Evolutionary conservation across 2,329 filamentous ascomycete genomes (phyloP), one percentile per base, ranked within the genome.

Genomic region (Rhytidhysteron rufulum): DNA sequence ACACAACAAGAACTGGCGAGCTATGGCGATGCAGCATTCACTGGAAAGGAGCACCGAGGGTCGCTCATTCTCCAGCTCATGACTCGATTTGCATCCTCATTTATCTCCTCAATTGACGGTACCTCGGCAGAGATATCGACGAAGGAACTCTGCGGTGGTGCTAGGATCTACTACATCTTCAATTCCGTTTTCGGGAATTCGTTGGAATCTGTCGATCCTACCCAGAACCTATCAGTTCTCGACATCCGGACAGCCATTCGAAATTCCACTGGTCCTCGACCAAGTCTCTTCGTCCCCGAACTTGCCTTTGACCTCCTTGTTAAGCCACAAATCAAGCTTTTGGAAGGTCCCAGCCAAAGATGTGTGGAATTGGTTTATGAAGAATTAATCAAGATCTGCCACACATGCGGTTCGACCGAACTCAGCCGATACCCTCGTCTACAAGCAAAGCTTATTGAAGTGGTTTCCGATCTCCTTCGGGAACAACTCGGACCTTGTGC

Each of bases 361-460:
- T 98, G 93, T 59, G 93, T 98, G 37, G 93, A 98, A 68, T 79
- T 98, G 39, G 93, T 98, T 3, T 98, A 98, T 65, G 93, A 98
- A 65, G 93, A 98, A 67, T 77, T 98, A 32, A 98, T 98, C 72
- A 98, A 98, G 71, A 97, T 98, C 53, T 96, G 93, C 70, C 93
- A 98, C 65, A 98, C 93, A 1, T 98, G 93, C 68, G 93, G 93
- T 47, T 96, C 89, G 2, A 94, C 86, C 13, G 93, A 98, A 66
- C 80, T 98, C 16, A 86, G 88, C 39, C 80, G 93, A 48, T 98
- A 91, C 65, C 93, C 93, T 10, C 82, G 93, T 46, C 74, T 98
- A 39, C 93, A 98, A 69, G 93, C 84, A 38, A 97, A 97, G 70
- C 82, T 98, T 31, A 98, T 98, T 48, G 93, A 98, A 68, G 91